These are phyloP conservation scores for Barnettozyma botsteinii DNA, from an alignment of 805 yeast species.

Conservation along the genomic window DNA sequence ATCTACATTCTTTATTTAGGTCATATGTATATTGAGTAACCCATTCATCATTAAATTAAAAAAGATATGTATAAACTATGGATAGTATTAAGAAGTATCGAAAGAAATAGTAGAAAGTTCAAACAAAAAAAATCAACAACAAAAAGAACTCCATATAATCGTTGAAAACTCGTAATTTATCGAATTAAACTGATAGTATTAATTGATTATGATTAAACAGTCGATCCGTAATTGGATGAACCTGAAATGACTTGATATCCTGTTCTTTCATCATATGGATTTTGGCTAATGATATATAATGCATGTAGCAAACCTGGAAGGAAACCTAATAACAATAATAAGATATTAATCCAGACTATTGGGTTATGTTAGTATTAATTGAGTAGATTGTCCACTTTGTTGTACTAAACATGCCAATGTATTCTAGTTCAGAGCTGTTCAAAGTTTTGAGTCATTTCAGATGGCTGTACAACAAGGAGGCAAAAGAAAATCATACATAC, in stretches of 20 bases:
- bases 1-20: too few species aligned
- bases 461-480: background rate
- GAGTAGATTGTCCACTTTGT: too few species aligned
- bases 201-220: background rate
- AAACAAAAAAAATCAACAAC: background rate
- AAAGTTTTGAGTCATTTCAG: background rate
- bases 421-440: background rate
- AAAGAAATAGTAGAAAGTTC: background rate
- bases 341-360: slow-evolving; percentile 48
- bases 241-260: slow-evolving; percentile 12
- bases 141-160: too few species aligned
- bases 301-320: slow-evolving; percentile 69
- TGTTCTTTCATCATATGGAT: slow-evolving; percentile 37
- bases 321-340: slow-evolving; percentile 55
- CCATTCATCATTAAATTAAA: too few species aligned
- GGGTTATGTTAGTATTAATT: slow-evolving; percentile 8
- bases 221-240: slow-evolving; percentile 19
- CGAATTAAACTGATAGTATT: background rate
- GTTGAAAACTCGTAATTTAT: too few species aligned
- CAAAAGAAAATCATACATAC: slow-evolving; percentile 21
- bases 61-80: too few species aligned
- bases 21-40: too few species aligned
- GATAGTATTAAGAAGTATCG: too few species aligned
- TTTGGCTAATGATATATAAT: slow-evolving; percentile 54
- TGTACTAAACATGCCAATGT: too few species aligned